Evolutionary conservation across 2,329 filamentous ascomycete species (phyloP).

Genomic region (Colletotrichum aenigma): DNA sequence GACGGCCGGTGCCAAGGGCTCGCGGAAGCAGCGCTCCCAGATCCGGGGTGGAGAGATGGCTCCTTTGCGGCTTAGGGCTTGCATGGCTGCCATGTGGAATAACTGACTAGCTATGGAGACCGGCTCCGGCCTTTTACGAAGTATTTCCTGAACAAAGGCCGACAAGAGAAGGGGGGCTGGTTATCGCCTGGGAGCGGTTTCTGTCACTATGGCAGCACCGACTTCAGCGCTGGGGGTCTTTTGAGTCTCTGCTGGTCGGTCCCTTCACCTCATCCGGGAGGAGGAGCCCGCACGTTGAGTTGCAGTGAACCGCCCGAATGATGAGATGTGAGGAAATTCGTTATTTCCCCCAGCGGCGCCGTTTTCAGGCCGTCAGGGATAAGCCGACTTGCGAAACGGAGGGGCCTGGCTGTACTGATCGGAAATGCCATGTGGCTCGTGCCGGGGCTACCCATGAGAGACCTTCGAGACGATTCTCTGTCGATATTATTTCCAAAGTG

Average conservation of each 20-base stretch:
- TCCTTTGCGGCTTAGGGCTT: constrained; percentile 7
- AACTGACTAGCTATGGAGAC: not conserved
- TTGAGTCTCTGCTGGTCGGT: not conserved
- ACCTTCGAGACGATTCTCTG: constrained; percentile 12
- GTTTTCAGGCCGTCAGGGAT: not conserved
- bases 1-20: constrained; percentile 8
- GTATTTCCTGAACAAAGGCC: not conserved
- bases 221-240: not conserved
- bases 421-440: constrained; percentile 15
- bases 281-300: not conserved
- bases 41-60: constrained; percentile 14
- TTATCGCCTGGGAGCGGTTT: not conserved
- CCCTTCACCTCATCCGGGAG: not conserved
- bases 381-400: not conserved
- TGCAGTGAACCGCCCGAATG: not conserved
- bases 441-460: not conserved
- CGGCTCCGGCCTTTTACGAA: not conserved
- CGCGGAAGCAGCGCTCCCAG: constrained; percentile 16
- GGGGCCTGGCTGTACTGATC: not conserved
- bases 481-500: not conserved
- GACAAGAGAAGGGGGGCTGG: not conserved
- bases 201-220: not conserved
- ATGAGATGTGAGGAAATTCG: not conserved
- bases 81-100: constrained; percentile 23
- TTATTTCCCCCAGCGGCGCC: not conserved